phyloP scores from a whole-genome alignment of 192 early-diverging fungal genomes.

The Pecoramyces ruminantium region DNA sequence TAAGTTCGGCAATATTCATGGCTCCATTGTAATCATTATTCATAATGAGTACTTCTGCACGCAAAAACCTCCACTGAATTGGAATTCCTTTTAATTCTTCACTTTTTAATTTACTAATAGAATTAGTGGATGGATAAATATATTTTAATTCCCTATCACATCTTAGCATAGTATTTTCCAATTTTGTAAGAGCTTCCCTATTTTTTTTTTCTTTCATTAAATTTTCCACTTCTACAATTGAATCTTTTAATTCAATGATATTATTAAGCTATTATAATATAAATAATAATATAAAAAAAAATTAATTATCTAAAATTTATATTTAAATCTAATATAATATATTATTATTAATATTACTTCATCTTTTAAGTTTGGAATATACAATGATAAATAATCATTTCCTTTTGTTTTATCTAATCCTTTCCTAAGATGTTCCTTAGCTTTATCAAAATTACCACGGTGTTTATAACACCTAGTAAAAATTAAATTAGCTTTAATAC shows the following conservation, averaged over 20 bases:
- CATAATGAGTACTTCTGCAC: not conserved
- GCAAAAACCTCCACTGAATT: not conserved
- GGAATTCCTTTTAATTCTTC: not conserved
- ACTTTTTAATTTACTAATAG: not conserved
- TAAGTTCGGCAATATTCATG: not conserved
- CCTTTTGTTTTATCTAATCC: not conserved
- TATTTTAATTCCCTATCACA: not conserved
- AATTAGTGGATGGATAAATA: not conserved
- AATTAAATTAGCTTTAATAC: not conserved
- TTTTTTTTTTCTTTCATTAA: no score
- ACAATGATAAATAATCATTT: not conserved
- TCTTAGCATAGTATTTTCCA: not conserved
- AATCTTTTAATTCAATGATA: not conserved
- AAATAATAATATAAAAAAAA: not conserved
- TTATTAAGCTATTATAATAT: not conserved
- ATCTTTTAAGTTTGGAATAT: not conserved
- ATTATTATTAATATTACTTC: not conserved
- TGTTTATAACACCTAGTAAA: not conserved
- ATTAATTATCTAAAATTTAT: not conserved
- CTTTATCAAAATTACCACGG: not conserved
- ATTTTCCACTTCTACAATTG: not conserved
- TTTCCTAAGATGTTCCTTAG: not conserved
- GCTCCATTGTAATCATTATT: not conserved
- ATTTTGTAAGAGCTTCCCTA: not conserved
- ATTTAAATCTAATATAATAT: not conserved